Evolutionary conservation across 176 grass and related monocot genomes (phyloP).

Genomic region (Elymus sibiricus): DNA sequence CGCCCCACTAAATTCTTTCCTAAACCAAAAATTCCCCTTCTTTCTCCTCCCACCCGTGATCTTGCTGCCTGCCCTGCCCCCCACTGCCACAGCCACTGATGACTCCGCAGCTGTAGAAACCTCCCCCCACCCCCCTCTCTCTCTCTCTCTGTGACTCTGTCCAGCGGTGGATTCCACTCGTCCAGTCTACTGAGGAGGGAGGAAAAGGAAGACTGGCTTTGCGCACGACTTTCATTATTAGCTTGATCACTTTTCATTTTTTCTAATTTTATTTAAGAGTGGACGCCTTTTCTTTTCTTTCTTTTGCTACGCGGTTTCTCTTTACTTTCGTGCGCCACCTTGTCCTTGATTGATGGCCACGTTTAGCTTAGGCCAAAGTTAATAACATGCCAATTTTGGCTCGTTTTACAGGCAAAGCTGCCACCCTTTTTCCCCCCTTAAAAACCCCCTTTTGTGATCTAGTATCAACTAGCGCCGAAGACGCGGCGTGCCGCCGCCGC

Average conservation of each 20-base stretch:
- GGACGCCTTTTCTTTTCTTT: too few species aligned
- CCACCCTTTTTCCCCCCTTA: too few species aligned
- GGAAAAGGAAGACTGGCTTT: conserved; percentile 4
- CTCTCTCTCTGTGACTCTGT: background rate
- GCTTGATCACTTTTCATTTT: background rate
- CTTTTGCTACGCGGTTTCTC: background rate
- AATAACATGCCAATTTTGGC: too few species aligned
- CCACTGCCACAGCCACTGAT: too few species aligned
- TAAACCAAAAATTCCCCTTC: background rate
- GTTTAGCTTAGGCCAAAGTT: too few species aligned
- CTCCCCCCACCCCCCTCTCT: too few species aligned
- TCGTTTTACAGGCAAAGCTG: too few species aligned
- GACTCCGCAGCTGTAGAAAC: too few species aligned
- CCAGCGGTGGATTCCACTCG: background rate
- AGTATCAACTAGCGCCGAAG: too few species aligned
- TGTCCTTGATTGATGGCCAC: too few species aligned
- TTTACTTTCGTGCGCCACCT: background rate
- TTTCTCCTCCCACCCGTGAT: background rate
- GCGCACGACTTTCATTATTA: background rate
- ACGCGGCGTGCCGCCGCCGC: too few species aligned
- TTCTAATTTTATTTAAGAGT: background rate
- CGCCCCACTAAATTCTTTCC: background rate
- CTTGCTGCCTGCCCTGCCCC: background rate
- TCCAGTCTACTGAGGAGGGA: background rate
- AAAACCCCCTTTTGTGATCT: too few species aligned